Conservation (phyloP, 306 rosid species). For the Sesbania bispinosa region DNA sequence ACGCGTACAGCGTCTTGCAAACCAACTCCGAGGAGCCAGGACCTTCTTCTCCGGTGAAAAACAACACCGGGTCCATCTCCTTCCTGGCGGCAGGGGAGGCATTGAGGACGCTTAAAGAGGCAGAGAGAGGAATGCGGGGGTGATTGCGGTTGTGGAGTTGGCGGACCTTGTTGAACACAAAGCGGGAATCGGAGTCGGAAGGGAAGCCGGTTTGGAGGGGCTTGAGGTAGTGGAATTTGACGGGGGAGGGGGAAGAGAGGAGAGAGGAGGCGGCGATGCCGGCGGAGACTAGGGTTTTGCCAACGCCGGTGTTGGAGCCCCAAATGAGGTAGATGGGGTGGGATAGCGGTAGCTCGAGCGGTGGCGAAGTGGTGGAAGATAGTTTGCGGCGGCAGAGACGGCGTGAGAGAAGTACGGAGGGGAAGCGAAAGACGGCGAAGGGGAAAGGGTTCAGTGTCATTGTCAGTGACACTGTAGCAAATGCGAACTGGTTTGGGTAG, state of each 20-base stretch:
- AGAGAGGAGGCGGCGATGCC: constrained; percentile 74
- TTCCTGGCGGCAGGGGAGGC: constrained; percentile 39
- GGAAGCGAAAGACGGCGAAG: constrained; percentile 25
- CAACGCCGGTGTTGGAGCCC: constrained; percentile 88
- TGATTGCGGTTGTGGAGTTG: constrained; percentile 42
- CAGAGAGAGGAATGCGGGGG: constrained; percentile 35
- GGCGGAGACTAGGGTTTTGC: constrained; percentile 91
- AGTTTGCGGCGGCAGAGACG: constrained; percentile 27
- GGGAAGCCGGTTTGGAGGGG: constrained; percentile 94
- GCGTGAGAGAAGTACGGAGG: constrained; percentile 27
- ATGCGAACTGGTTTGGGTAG: not conserved
- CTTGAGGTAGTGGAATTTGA: constrained; percentile 71
- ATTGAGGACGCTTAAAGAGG: constrained; percentile 54
- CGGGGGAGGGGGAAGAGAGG: constrained; percentile 35
- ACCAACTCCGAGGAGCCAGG: constrained; percentile 39
- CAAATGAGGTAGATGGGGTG: constrained; percentile 78
- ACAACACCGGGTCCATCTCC: not conserved
- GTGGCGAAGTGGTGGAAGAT: constrained; percentile 31
- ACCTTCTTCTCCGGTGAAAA: not conserved
- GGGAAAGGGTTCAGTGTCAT: not conserved
- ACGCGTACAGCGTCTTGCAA: constrained; percentile 84
- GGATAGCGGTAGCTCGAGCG: constrained; percentile 53
- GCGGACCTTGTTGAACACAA: constrained; percentile 50
- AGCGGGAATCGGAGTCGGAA: constrained; percentile 81
- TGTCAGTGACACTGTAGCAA: not conserved